phyloP scores from a whole-genome alignment of 1,284 basidiomycete genomes.

The Spongiforma sp. region DNA sequence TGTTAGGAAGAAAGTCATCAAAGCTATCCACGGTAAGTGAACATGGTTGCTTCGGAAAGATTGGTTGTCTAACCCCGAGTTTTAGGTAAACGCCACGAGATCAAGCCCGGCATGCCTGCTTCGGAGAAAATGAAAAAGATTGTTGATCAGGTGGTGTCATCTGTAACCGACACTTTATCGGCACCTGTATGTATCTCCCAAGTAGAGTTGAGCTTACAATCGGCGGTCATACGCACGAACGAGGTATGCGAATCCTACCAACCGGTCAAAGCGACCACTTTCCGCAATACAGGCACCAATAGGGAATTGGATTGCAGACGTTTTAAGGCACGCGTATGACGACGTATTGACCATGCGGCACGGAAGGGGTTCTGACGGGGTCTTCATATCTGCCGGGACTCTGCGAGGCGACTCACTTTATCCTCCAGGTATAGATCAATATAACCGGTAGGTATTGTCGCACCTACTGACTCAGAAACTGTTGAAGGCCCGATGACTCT shows the following conservation, averaged over 20 bases:
- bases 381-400: slow-evolving; percentile 86
- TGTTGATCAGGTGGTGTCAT: slow-evolving; percentile 70
- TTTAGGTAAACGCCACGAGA: slow-evolving; percentile 68
- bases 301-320: slow-evolving; percentile 92
- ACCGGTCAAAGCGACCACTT: not conserved
- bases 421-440: slow-evolving; percentile 63
- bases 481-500: slow-evolving; percentile 72
- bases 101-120: slow-evolving; percentile 64
- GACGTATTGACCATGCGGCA: slow-evolving; percentile 70
- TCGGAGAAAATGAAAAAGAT: slow-evolving; percentile 64
- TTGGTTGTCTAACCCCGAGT: too few species aligned
- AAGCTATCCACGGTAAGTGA: slow-evolving; percentile 60
- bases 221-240: slow-evolving; percentile 71
- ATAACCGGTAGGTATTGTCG: not conserved
- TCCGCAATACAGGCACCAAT: slow-evolving; percentile 63
- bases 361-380: slow-evolving; percentile 76
- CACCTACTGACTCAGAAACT: slow-evolving; percentile 4
- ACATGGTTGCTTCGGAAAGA: too few species aligned
- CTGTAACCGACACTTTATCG: slow-evolving; percentile 73
- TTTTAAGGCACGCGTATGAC: slow-evolving; percentile 86
- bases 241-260: slow-evolving; percentile 52
- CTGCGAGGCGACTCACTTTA: slow-evolving; percentile 88
- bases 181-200: slow-evolving; percentile 76
- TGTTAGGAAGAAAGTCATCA: slow-evolving; percentile 72
- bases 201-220: slow-evolving; percentile 77